Percentiles rank a stretch among this genome's conserved stretches.
phyloP scores from a whole-genome alignment of 2,329 filamentous ascomycete genomes.

The Fusarium domesticum region DNA sequence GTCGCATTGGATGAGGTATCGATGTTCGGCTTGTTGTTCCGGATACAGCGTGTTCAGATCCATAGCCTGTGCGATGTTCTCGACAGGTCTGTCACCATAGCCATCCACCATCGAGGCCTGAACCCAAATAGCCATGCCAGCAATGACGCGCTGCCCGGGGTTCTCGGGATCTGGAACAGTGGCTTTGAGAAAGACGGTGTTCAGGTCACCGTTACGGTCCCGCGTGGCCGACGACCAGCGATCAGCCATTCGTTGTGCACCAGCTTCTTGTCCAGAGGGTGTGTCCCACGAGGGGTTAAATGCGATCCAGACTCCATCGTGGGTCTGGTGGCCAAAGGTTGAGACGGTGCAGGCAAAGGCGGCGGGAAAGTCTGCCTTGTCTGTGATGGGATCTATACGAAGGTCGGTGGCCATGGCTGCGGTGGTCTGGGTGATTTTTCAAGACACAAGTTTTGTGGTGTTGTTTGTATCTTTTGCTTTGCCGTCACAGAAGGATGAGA shows the following conservation, averaged over 20 bases:
- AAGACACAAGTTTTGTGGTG: no score
- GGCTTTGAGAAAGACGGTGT: constrained; percentile 54
- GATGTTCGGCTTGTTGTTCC: constrained; percentile 42
- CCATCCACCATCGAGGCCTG: constrained; percentile 50
- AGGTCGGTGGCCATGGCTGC: constrained; percentile 16
- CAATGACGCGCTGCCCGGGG: constrained; percentile 34
- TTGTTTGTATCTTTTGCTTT: no score
- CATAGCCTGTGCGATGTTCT: constrained; percentile 31
- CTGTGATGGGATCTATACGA: constrained; percentile 28
- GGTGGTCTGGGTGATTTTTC: no score
- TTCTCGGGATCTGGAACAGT: constrained; percentile 39
- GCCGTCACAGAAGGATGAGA: no score
- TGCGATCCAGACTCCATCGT: constrained; percentile 49
- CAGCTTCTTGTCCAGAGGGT: constrained; percentile 38
- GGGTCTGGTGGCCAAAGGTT: constrained; percentile 49
- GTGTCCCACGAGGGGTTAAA: constrained; percentile 56
- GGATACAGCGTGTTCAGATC: constrained; percentile 41
- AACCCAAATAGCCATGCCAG: constrained; percentile 53
- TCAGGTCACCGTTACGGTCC: constrained; percentile 45
- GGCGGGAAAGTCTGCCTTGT: constrained; percentile 27
- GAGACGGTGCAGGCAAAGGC: constrained; percentile 27
- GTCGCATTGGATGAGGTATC: constrained; percentile 45
- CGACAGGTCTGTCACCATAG: constrained; percentile 41
- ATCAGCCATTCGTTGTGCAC: constrained; percentile 37
- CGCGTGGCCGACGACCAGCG: constrained; percentile 40